A percentile compares a stretch with the other conserved stretches of the same genome.
These are phyloP conservation scores for Wallacemonas sp. DNA, from an alignment of 208 protist species.

Conservation along the genomic window DNA sequence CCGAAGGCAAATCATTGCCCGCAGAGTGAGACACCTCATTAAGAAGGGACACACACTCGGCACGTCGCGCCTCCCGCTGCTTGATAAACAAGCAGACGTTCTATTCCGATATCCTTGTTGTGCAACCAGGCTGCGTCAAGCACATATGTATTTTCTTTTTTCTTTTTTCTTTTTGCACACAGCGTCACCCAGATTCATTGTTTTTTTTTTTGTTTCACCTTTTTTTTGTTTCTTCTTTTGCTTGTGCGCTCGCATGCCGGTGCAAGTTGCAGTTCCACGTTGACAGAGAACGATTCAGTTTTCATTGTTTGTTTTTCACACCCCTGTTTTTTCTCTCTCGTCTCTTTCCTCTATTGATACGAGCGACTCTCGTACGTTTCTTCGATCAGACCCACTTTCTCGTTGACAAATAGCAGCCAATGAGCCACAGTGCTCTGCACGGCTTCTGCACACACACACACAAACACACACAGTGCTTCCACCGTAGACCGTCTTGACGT, in stretches of 20 bases:
- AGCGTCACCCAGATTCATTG: background rate
- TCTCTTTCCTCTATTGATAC: background rate
- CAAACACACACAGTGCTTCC: too few relatives aligned
- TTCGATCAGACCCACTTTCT: too few relatives aligned
- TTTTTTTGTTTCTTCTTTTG: conserved; percentile 14
- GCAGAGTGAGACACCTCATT: too few relatives aligned
- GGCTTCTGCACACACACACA: too few relatives aligned
- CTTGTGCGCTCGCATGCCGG: background rate
- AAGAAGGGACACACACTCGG: too few relatives aligned
- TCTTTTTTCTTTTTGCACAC: conserved; percentile 4
- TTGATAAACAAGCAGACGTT: too few relatives aligned
- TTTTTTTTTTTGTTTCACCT: background rate
- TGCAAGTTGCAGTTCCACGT: background rate
- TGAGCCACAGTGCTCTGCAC: too few relatives aligned
- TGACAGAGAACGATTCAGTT: background rate
- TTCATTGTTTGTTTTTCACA: conserved; percentile 9
- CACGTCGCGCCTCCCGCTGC: too few relatives aligned
- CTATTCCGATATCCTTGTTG: too few relatives aligned
- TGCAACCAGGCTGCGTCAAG: background rate
- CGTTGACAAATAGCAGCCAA: too few relatives aligned
- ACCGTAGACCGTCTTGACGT: too few relatives aligned
- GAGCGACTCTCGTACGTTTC: background rate
- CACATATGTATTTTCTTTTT: conserved; percentile 6
- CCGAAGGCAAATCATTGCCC: too few relatives aligned
- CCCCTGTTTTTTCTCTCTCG: background rate